Evolutionary conservation across 1,139 yeast genomes (phyloP), one percentile per base, ranked within the genome.

Genomic region (Groenewaldozyma auringiensis): DNA sequence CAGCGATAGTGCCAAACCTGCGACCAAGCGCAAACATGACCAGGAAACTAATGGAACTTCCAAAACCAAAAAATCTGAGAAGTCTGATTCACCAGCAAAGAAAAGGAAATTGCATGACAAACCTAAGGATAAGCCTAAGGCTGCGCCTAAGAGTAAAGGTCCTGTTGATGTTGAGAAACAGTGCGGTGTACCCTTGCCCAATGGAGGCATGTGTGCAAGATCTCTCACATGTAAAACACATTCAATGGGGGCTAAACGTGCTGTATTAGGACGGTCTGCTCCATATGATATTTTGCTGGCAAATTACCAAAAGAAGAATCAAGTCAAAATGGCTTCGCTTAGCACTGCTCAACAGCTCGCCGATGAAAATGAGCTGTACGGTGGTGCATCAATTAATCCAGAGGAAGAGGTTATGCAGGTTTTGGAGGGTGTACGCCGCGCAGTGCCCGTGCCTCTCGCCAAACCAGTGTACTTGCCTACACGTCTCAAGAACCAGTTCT

Each of bases 171-270:
- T 92, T 36, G 97, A 92, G 62, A 81, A 78, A 52, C 97, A 92
- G 64, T 92, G 98, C 71, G 98, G 98, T 62, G 98, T 92, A 4
- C 85, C 88, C 2, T 68, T 92, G 49, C 89, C 96, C 0, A 83
- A 83, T 53, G 97, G 97, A 13, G 95, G 95, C 0, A 81, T 79
- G 58, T 92, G 98, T 71, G 96, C 96, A 3, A 75, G 98, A 45
- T 86, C 96, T 0, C 70, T 92, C 53, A 92, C 98, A 0, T 92
- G 98, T 72, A 92, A 92, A 62, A 87, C 97, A 1, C 98, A 92
- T 65, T 86, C 96, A 0, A 89, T 92, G 95, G 96, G 96, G 21
- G 95, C 96, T 25, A 89, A 89, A 58, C 76, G 96, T 58, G 89
- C 95, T 1, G 97, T 89, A 17, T 81, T 80, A 21, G 96, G 96